Percentiles rank a stretch among this genome's conserved stretches.
Evolutionary conservation across 2,329 filamentous ascomycete species (phyloP).

Genomic region (Byssochlamys sp.): DNA sequence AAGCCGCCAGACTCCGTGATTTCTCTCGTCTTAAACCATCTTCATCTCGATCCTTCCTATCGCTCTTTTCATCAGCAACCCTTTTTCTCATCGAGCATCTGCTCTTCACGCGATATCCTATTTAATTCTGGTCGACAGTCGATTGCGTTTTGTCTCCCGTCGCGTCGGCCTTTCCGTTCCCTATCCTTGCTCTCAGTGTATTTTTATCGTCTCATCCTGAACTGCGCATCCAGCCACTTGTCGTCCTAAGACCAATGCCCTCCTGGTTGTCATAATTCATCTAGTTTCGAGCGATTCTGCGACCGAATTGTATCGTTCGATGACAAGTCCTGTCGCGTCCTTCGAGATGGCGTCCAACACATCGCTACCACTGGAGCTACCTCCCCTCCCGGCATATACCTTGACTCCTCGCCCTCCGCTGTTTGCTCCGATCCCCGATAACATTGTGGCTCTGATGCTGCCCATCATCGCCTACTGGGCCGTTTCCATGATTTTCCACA

Average conservation of each 20-base stretch:
- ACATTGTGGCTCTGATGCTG: slow-evolving; percentile 62
- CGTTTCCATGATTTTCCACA: slow-evolving; percentile 75
- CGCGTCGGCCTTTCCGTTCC: neutral
- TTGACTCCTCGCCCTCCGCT: slow-evolving; percentile 61
- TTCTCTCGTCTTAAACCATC: neutral
- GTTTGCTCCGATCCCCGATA: slow-evolving; percentile 69
- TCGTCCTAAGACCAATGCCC: neutral
- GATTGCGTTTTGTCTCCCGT: neutral
- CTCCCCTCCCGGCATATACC: slow-evolving; percentile 75
- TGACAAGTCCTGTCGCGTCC: neutral
- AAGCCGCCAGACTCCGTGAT: neutral
- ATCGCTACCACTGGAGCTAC: slow-evolving; percentile 48
- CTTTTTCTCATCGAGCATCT: neutral
- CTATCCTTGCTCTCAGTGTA: neutral
- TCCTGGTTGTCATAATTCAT: neutral
- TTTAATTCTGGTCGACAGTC: neutral
- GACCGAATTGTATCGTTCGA: neutral
- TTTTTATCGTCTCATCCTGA: neutral
- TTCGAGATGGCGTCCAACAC: slow-evolving; percentile 26
- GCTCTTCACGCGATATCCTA: neutral
- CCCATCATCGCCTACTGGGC: slow-evolving; percentile 83
- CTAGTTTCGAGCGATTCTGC: neutral
- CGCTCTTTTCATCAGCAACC: neutral
- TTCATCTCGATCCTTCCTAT: neutral
- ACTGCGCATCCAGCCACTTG: neutral